These are phyloP conservation scores for Cucurbita maxima DNA, from an alignment of 306 rosid genomes.

Conservation along the genomic window DNA sequence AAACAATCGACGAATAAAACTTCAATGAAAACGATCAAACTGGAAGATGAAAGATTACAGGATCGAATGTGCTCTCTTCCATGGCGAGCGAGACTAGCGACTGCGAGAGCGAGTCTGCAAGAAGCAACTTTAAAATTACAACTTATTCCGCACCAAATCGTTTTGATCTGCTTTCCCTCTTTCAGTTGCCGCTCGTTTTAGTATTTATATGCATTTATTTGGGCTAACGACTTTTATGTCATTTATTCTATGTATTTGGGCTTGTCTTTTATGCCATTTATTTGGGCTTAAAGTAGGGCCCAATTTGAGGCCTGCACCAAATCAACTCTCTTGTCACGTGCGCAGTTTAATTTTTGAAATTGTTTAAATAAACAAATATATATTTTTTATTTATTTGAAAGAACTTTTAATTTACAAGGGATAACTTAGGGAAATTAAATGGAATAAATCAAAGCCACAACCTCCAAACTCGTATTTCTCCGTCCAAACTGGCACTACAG, in stretches of 20 bases:
- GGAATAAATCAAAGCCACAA: neutral
- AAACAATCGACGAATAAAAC: neutral
- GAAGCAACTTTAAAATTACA: neutral
- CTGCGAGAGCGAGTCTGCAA: neutral
- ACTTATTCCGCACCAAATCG: neutral
- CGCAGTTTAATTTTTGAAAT: neutral
- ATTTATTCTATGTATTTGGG: neutral
- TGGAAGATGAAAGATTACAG: constrained; percentile 16
- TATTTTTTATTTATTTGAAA: too few species aligned
- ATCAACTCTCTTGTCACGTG: neutral
- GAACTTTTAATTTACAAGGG: too few species aligned
- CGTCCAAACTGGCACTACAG: constrained; percentile 45
- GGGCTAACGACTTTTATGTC: neutral
- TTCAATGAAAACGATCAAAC: neutral
- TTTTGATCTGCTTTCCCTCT: neutral
- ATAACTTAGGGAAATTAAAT: too few species aligned
- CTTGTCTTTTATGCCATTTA: neutral
- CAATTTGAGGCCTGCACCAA: neutral
- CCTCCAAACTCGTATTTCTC: constrained; percentile 37
- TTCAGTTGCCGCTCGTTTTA: neutral
- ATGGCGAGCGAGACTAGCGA: constrained; percentile 9
- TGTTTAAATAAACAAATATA: too few species aligned
- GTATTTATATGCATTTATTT: neutral
- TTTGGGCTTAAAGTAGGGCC: neutral
- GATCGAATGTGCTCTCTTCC: constrained; percentile 48